These are phyloP conservation scores for Corymbia calophylla DNA, from an alignment of 441 rosid genomes.

Conservation along the genomic window DNA sequence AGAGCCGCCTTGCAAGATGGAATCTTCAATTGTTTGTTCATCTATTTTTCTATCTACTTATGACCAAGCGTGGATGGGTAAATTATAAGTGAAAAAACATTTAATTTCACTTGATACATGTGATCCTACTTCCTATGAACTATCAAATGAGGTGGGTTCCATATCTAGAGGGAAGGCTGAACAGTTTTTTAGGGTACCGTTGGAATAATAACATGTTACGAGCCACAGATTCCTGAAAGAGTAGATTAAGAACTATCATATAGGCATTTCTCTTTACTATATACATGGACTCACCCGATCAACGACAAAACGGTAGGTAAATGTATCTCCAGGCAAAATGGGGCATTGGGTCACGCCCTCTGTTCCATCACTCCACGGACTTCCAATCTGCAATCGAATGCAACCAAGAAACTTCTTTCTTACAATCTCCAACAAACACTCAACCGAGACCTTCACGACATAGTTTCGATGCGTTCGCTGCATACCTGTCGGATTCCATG, in stretches of 20 bases:
- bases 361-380: slow-evolving; percentile 54
- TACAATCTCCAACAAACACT: neutral
- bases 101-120: neutral
- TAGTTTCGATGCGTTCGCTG: neutral
- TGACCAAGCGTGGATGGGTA: neutral
- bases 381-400: slow-evolving; percentile 21
- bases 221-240: no score
- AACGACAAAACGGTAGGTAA: slow-evolving; percentile 53
- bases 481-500: slow-evolving; percentile 77
- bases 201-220: no score
- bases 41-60: neutral
- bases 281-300: slow-evolving; percentile 40
- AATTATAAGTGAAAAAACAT: neutral
- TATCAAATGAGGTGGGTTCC: neutral
- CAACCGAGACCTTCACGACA: no score
- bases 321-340: slow-evolving; percentile 61
- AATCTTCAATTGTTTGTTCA: neutral
- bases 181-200: no score
- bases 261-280: neutral
- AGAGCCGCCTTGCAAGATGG: neutral
- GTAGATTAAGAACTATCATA: no score
- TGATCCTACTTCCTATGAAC: neutral
- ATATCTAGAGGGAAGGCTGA: neutral
- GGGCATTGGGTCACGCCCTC: slow-evolving; percentile 81
- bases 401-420: neutral